Percentiles rank a stretch among this genome's conserved stretches.
Evolutionary conservation across 2,329 filamentous ascomycete genomes (phyloP).

Genomic region (Tolypocladium cylindrosporum): DNA sequence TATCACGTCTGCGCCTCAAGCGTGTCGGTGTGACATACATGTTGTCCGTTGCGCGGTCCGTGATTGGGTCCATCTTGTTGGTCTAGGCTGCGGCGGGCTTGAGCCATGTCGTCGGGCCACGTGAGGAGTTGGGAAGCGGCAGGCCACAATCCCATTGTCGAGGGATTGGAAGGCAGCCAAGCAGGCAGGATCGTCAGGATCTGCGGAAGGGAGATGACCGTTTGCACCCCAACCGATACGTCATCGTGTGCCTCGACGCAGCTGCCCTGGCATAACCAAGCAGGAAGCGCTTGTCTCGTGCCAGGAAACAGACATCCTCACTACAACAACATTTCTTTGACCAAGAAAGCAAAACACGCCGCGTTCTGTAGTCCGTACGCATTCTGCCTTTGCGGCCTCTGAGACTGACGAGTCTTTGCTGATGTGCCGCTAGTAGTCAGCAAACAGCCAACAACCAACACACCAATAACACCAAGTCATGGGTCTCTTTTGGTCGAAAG

Average conservation of each 20-base stretch:
- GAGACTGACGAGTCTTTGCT: not conserved
- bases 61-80: not conserved
- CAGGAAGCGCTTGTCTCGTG: not conserved
- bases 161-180: too few relatives aligned
- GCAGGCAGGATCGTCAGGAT: not conserved
- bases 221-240: not conserved
- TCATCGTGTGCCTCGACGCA: not conserved
- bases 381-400: not conserved
- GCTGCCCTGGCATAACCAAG: not conserved
- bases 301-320: not conserved
- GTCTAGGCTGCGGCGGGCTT: not conserved
- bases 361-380: not conserved
- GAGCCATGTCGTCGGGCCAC: not conserved
- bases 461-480: constrained; percentile 17
- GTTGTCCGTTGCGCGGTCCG: not conserved
- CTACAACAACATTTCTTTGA: not conserved
- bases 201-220: not conserved
- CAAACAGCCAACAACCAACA: not conserved
- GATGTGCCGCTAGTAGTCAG: not conserved
- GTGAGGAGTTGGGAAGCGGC: not conserved
- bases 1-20: not conserved
- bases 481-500: constrained; percentile 37
- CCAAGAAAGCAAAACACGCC: not conserved
- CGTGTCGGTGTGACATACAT: not conserved
- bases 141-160: too few relatives aligned